phyloP scores from a whole-genome alignment of 2,329 filamentous ascomycete genomes.

The Diaporthe sp. region DNA sequence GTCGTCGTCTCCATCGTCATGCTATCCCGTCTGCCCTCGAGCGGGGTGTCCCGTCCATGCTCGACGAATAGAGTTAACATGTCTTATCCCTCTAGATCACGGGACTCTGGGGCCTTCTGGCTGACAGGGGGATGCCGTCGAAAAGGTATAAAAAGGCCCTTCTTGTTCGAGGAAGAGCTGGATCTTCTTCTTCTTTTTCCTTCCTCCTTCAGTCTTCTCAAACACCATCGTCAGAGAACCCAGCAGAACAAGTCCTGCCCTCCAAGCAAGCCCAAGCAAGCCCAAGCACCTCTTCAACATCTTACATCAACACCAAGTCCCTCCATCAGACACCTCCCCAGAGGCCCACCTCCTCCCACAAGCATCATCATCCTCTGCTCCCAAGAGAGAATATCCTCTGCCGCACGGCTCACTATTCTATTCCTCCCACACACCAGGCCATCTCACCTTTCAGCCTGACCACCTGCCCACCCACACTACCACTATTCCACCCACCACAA shows the following conservation, averaged over 20 bases:
- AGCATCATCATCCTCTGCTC: slow-evolving; percentile 28
- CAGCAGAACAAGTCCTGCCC: slow-evolving; percentile 40
- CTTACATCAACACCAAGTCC: slow-evolving; percentile 43
- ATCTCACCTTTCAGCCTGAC: background rate
- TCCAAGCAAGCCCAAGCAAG: slow-evolving; percentile 21
- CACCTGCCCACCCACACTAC: slow-evolving; percentile 1
- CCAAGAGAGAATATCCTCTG: slow-evolving; percentile 17
- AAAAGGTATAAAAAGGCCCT: slow-evolving; percentile 76
- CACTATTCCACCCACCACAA: slow-evolving; percentile 12
- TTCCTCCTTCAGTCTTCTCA: slow-evolving; percentile 51
- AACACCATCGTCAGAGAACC: slow-evolving; percentile 42
- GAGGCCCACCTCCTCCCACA: slow-evolving; percentile 32
- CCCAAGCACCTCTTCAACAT: slow-evolving; percentile 18
- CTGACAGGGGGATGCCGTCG: slow-evolving; percentile 52
- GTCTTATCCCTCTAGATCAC: slow-evolving; percentile 57
- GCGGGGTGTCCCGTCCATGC: slow-evolving; percentile 56
- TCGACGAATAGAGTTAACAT: slow-evolving; percentile 60
- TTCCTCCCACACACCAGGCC: background rate
- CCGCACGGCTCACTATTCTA: background rate
- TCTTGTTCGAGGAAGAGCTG: slow-evolving; percentile 59
- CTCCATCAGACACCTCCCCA: slow-evolving; percentile 34
- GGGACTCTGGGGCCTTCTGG: slow-evolving; percentile 50
- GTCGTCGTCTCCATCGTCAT: slow-evolving; percentile 49
- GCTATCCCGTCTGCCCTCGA: slow-evolving; percentile 48
- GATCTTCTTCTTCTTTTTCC: slow-evolving; percentile 69